A percentile compares a stretch with the other conserved stretches of the same genome.
phyloP scores from a whole-genome alignment of 1,284 basidiomycete species.

The Inonotus obliquus region DNA sequence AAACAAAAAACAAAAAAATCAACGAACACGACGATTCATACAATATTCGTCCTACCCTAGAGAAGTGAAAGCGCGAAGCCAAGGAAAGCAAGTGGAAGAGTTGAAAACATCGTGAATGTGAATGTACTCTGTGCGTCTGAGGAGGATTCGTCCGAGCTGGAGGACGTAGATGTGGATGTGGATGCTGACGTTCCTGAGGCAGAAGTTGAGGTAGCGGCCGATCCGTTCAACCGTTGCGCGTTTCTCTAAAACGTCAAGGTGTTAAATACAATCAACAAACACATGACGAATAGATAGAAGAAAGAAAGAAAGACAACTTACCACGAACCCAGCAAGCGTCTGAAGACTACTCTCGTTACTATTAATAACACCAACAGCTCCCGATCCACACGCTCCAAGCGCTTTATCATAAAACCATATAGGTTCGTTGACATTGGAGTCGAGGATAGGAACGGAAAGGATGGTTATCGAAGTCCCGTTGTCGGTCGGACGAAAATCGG shows the following conservation, averaged over 20 bases:
- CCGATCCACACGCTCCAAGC: conserved; percentile 41
- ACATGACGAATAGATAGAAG: too few relatives aligned
- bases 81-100: neutral
- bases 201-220: conserved; percentile 27
- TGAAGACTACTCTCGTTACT: conserved; percentile 42
- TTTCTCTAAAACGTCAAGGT: conserved; percentile 47
- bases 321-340: conserved; percentile 50
- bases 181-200: conserved; percentile 9
- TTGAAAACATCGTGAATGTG: neutral
- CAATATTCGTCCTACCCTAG: neutral
- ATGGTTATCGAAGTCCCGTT: conserved; percentile 45
- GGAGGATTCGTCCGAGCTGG: conserved; percentile 14
- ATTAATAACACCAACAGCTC: conserved; percentile 61
- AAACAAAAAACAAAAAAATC: too few relatives aligned
- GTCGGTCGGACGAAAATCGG: conserved; percentile 42
- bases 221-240: conserved; percentile 49
- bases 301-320: too few relatives aligned
- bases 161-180: conserved; percentile 16
- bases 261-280: too few relatives aligned
- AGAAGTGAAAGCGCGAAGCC: neutral
- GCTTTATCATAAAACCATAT: conserved; percentile 59
- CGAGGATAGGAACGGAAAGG: conserved; percentile 39
- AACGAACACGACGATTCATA: neutral
- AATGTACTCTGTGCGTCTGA: neutral
- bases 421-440: conserved; percentile 37